Conservation (phyloP, 139 green algal genomes). For the Chlorella sp. region DNA sequence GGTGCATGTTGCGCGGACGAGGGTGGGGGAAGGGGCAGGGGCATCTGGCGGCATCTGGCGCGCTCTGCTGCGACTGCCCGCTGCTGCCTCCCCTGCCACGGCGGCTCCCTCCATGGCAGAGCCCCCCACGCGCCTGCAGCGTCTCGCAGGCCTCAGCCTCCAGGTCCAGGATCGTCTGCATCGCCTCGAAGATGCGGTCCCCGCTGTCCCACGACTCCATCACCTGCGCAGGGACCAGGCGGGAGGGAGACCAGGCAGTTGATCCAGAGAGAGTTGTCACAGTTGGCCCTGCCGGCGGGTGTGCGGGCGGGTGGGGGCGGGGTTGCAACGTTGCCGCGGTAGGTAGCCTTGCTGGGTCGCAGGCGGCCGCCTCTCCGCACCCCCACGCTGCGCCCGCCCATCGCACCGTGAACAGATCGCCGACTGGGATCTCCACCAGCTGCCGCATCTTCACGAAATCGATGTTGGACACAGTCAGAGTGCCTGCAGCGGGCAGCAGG, state of each 20-base stretch:
- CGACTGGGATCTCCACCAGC: constrained; percentile 58
- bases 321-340: too few species aligned
- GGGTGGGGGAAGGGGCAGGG: too few species aligned
- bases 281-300: neutral
- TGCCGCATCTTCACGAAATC: constrained; percentile 70
- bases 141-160: constrained; percentile 53
- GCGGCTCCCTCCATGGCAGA: too few species aligned
- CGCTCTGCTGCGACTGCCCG: too few species aligned
- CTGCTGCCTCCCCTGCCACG: too few species aligned
- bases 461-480: constrained; percentile 65
- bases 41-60: too few species aligned
- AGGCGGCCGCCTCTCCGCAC: neutral
- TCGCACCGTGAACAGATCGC: constrained; percentile 68
- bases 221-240: constrained; percentile 24
- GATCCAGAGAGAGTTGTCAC: neutral
- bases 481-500: too few species aligned
- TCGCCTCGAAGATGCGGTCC: constrained; percentile 21
- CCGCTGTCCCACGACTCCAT: constrained; percentile 68
- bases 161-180: constrained; percentile 69
- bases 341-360: neutral
- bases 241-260: neutral
- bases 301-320: neutral
- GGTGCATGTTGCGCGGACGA: too few species aligned
- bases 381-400: neutral
- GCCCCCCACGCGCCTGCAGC: constrained; percentile 45